Evolutionary conservation across 2,329 filamentous ascomycete species (phyloP), one percentile per base, ranked within the genome.

Genomic region (Epichloe brachyelytri): DNA sequence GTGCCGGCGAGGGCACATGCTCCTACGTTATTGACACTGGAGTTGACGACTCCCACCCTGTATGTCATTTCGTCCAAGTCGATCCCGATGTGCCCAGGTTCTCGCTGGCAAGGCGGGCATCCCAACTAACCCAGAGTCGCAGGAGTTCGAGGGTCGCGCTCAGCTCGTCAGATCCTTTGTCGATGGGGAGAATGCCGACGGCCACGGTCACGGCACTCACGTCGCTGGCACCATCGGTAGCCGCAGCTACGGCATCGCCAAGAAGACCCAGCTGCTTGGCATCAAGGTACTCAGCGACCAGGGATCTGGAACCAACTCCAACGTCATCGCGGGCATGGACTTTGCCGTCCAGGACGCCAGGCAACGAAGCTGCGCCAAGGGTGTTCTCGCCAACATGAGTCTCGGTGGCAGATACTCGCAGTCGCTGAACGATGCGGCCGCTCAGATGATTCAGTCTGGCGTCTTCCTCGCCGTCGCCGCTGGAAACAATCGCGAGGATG

Each of bases 381-480:
- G 72, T 26, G 65, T 70, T 37, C 75, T 79, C 15, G 71, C 74
- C 57, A 78, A 75, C 67, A 77, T 80, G 76, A 78, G 74, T 11
- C 72, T 81, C 3, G 76, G 77, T 8, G 77, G 76, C 14, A 49
- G 58, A 50, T 63, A 57, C 53, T 75, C 73, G 3, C 53, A 64
- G 3, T 62, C 75, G 11, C 58, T 79, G 56, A 80, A 79, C 69
- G 62, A 59, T 17, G 76, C 76, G 10, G 74, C 77, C 10, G 67
- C 66, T 26, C 65, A 63, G 50, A 67, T 76, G 33, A 65, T 74
- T 54, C 57, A 57, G 11, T 63, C 66, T 0, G 76, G 76, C 12
- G 65, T 78, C 51, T 76, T 77, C 57, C 65, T 78, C 37, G 76
- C 71, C 46, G 76, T 78, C 11, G 77, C 77, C 2, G 77, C 77